Percentiles rank a stretch among this genome's conserved stretches.
These are phyloP conservation scores for Lentinus tigrinus DNA, from an alignment of 768 basidiomycete species.

Conservation along the genomic window DNA sequence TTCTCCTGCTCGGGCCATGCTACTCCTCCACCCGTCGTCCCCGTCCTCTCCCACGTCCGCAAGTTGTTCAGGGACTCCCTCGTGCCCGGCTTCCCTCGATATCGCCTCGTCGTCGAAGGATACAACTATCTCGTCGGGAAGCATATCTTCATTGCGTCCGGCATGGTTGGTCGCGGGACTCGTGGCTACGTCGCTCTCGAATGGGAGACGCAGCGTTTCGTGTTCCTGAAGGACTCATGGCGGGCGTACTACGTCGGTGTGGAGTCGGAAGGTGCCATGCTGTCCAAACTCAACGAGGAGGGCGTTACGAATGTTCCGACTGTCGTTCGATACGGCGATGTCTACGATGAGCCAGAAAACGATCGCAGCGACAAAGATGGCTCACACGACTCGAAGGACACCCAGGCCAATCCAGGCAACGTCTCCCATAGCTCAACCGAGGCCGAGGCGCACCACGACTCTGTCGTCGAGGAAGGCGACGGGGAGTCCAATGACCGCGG, in stretches of 20 bases:
- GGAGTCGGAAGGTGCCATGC: background rate
- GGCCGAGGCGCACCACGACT: too few species aligned
- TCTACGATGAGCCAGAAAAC: too few species aligned
- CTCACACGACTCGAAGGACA: too few species aligned
- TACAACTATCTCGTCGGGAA: conserved; percentile 3
- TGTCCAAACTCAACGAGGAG: background rate
- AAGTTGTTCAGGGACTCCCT: background rate
- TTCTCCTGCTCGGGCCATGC: background rate
- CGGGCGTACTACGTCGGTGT: background rate
- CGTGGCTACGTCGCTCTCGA: conserved; percentile 13
- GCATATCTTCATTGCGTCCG: background rate
- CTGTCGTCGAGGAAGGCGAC: too few species aligned
- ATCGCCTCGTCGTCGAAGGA: background rate
- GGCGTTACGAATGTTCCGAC: too few species aligned
- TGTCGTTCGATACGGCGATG: too few species aligned
- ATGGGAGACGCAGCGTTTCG: background rate
- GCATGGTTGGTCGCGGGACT: background rate
- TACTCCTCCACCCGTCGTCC: background rate
- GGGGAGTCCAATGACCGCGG: too few species aligned
- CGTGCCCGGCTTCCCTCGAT: background rate
- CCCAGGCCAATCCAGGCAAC: too few species aligned
- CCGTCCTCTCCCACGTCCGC: background rate
- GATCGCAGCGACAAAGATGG: too few species aligned
- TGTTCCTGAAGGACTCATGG: conserved; percentile 2
- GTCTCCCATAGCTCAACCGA: too few species aligned